Percentiles rank a stretch among this genome's conserved stretches.
Evolutionary conservation across 176 grass and related monocot species (phyloP).

Genomic region (Thalia dealbata): DNA sequence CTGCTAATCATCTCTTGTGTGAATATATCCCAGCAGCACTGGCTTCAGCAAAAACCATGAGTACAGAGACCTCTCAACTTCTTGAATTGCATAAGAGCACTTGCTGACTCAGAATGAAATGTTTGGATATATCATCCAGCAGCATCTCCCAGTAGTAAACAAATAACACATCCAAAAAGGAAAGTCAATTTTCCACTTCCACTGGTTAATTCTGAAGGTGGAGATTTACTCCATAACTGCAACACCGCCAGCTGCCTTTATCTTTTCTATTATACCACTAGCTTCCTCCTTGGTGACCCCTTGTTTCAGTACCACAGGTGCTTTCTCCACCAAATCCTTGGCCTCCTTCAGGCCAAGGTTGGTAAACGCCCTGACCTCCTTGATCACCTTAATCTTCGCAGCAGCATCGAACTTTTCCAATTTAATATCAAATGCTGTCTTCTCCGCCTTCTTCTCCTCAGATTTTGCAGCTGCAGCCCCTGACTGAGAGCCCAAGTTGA

Average conservation of each 20-base stretch:
- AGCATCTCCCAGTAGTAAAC: no score
- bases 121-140: no score
- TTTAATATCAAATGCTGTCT: conserved; percentile 83
- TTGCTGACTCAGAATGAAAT: no score
- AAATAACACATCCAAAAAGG: background rate
- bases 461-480: conserved; percentile 23
- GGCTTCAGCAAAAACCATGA: no score
- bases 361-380: conserved; percentile 87
- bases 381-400: conserved; percentile 96
- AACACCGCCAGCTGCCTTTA: conserved; percentile 76
- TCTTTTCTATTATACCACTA: conserved; percentile 68
- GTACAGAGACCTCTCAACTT: no score
- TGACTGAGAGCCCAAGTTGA: conserved; percentile 50
- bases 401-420: conserved; percentile 90
- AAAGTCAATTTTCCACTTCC: background rate
- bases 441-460: conserved; percentile 89
- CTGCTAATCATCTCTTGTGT: no score
- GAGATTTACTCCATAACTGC: conserved; percentile 70
- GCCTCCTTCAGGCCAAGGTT: conserved; percentile 87
- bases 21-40: no score
- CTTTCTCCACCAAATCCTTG: conserved; percentile 85
- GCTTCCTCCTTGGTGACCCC: conserved; percentile 95
- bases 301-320: conserved; percentile 75
- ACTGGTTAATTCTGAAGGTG: background rate
- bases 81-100: no score